These are phyloP conservation scores for Pyrus hybrid DNA, from an alignment of 331 rosid genomes.

Conservation along the genomic window DNA sequence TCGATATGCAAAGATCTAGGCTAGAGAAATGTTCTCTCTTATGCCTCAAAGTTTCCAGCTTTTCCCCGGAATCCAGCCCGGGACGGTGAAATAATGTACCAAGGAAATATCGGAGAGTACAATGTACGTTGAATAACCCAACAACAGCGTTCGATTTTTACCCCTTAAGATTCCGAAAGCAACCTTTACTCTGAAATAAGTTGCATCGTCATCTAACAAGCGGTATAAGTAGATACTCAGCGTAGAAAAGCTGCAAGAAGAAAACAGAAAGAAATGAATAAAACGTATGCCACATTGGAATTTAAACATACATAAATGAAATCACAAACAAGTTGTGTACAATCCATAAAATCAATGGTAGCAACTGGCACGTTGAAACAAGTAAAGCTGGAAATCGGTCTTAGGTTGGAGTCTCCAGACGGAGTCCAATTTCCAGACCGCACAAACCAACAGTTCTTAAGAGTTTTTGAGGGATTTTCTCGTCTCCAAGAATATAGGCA, in stretches of 20 bases:
- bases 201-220: slow-evolving; percentile 51
- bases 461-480: background rate
- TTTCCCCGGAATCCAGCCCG: too few species aligned
- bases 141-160: background rate
- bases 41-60: too few species aligned
- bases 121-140: background rate
- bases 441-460: background rate
- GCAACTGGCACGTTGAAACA: background rate
- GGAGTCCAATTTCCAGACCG: background rate
- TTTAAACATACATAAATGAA: background rate
- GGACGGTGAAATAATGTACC: too few species aligned
- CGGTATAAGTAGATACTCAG: slow-evolving; percentile 85
- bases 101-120: background rate
- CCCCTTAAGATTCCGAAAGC: background rate
- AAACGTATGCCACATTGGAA: background rate
- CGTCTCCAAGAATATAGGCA: background rate
- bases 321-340: background rate
- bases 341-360: background rate
- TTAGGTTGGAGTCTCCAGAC: too few species aligned
- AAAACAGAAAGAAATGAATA: background rate
- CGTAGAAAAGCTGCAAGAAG: slow-evolving; percentile 77
- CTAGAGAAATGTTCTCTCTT: too few species aligned
- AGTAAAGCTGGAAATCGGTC: background rate
- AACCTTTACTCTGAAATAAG: background rate
- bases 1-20: too few species aligned